Conservation (phyloP, 257 asterid species). For the Nicotiana undulata region DNA sequence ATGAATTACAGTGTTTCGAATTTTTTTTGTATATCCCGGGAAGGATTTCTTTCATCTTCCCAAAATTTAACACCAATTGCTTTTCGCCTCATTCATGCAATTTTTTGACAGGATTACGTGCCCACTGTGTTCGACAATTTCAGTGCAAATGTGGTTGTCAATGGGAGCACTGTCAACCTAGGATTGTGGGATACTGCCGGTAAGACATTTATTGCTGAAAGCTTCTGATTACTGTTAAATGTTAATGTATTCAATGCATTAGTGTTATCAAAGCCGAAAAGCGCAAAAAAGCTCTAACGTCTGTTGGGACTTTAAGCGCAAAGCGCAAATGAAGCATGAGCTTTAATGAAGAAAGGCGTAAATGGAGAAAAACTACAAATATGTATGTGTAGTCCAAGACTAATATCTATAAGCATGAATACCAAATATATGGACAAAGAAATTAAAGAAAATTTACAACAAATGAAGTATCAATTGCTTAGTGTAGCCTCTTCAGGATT, state of each 20-base stretch:
- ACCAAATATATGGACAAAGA: too few relatives aligned
- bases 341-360: too few relatives aligned
- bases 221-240: not conserved
- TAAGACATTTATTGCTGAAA: constrained; percentile 3
- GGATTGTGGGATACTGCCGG: constrained; percentile 37
- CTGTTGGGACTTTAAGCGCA: too few relatives aligned
- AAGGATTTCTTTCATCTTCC: not conserved
- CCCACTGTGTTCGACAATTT: constrained; percentile 32
- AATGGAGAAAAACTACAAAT: too few relatives aligned
- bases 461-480: too few relatives aligned
- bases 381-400: too few relatives aligned
- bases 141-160: constrained; percentile 31
- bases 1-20: not conserved
- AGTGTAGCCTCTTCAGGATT: too few relatives aligned
- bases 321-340: too few relatives aligned
- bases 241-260: not conserved
- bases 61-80: not conserved
- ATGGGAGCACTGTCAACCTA: constrained; percentile 28
- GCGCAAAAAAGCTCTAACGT: too few relatives aligned
- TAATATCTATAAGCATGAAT: too few relatives aligned
- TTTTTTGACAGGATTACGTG: constrained; percentile 25
- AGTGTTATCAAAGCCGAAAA: too few relatives aligned
- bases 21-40: not conserved
- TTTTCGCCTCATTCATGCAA: not conserved
- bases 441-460: too few relatives aligned